phyloP scores from a whole-genome alignment of 1,139 yeast genomes.

The Pichia sp. region DNA sequence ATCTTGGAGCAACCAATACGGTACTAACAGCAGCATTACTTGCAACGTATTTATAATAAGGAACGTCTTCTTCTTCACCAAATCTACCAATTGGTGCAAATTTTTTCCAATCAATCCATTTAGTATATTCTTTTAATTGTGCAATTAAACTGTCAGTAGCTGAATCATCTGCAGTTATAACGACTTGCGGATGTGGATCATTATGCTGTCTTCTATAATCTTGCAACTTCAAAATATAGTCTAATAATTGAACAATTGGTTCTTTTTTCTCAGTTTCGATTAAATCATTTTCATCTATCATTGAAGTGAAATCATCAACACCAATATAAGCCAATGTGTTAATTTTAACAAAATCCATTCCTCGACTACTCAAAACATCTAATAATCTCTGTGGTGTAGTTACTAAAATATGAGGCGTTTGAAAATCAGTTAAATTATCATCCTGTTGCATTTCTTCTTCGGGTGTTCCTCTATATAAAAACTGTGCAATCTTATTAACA shows the following conservation, averaged over 20 bases:
- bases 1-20: constrained; percentile 20
- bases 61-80: constrained; percentile 19
- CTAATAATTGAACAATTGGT: constrained; percentile 25
- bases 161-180: constrained; percentile 22
- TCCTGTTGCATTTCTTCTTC: constrained; percentile 24
- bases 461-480: constrained; percentile 24
- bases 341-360: constrained; percentile 28
- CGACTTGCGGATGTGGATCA: constrained; percentile 27
- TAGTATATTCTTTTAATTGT: constrained; percentile 21
- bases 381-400: constrained; percentile 31
- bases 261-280: constrained; percentile 17
- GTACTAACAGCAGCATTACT: constrained; percentile 22
- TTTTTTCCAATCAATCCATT: constrained; percentile 29
- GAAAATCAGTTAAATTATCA: constrained; percentile 17
- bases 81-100: constrained; percentile 26
- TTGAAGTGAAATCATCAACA: constrained; percentile 30
- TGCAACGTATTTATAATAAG: constrained; percentile 19
- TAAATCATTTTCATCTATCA: constrained; percentile 20
- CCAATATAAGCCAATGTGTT: constrained; percentile 24
- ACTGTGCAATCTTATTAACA: constrained; percentile 23
- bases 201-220: constrained; percentile 26
- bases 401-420: constrained; percentile 28
- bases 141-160: constrained; percentile 18
- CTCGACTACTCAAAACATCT: constrained; percentile 28
- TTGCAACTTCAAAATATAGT: constrained; percentile 27